phyloP scores from a whole-genome alignment of 441 rosid species.

The Gossypium davidsonii region DNA sequence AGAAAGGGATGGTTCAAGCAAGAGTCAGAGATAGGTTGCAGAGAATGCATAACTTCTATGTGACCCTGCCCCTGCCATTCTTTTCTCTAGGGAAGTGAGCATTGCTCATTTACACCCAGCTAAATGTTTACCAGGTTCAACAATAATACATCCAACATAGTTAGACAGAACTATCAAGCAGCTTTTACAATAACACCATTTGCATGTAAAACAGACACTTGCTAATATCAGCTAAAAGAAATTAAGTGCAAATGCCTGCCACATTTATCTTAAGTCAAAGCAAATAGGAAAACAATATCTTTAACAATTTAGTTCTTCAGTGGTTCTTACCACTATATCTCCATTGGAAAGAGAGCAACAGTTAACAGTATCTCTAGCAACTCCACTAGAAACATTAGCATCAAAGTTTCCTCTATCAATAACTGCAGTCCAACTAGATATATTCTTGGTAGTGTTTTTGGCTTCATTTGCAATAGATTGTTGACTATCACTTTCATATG shows the following conservation, averaged over 20 bases:
- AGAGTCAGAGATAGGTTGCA: neutral
- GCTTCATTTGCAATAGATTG: slow-evolving; percentile 19
- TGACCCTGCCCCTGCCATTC: neutral
- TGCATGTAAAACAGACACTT: neutral
- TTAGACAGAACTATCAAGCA: neutral
- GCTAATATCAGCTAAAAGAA: neutral
- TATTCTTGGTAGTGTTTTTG: slow-evolving; percentile 25
- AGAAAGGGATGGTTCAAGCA: neutral
- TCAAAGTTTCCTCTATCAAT: slow-evolving; percentile 77
- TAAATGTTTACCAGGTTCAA: neutral
- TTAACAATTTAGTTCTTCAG: slow-evolving; percentile 19
- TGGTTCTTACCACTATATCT: slow-evolving; percentile 83
- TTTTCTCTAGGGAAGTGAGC: neutral
- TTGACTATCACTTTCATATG: slow-evolving; percentile 33
- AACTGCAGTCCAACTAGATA: slow-evolving; percentile 44
- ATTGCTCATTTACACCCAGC: neutral
- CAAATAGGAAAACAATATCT: slow-evolving; percentile 1
- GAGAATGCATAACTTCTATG: neutral
- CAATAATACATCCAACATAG: slow-evolving; percentile 4
- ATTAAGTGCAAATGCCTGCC: neutral
- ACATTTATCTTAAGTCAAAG: slow-evolving; percentile 1
- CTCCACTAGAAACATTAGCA: slow-evolving; percentile 79
- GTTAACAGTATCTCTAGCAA: slow-evolving; percentile 61
- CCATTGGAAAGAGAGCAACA: slow-evolving; percentile 85
- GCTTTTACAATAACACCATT: neutral